Base-by-base conservation (phyloP, 768 basidiomycete species). In the Russula sp. region DNA sequence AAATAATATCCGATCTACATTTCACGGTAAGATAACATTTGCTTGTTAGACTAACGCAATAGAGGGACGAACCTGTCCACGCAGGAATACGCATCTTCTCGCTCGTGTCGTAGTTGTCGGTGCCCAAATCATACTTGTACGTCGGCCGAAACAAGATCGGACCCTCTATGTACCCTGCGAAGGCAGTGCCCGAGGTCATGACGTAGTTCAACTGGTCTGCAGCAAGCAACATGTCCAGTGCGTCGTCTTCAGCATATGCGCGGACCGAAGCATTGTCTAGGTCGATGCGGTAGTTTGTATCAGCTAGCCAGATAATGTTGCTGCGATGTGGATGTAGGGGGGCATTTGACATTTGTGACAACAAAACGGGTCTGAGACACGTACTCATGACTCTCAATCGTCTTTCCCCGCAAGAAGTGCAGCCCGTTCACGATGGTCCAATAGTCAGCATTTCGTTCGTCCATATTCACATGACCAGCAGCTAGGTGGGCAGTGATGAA, bases 61-160 rank as follows among this genome's bases (percentile, higher is more conserved):
- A 39, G 34, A 35, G 42, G 56, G 29, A 65, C 81, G 61, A 59
- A 93, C 93, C 93, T 68, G 96, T 98, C 95, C 95, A 98, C 18
- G 96, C 93, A 6, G 97, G 97, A 70, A 97, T 88, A 29, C 97
- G 83, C 81, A 87, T 84, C 77, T 98, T 99, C 74, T 98, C 97
- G 70, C 92, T 90, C 14, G 92, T 89, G 72, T 99, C 97, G 71
- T 98, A 99, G 51, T 79, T 79, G 64, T 97, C 88, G 9, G 93
- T 85, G 10, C 85, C 83, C 7, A 87, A 70, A 69, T 89, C 86
- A 69, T 95, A 98, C 65, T 92, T 90, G 76, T 99, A 98, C 2
- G 96, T 99, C 8, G 97, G 97, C 14, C 84, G 78, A 76, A 99
- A 99, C n/a, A 90, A 70, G 18, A 98, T 72, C 0, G 91, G 90